Percentiles rank a stretch among this genome's conserved stretches.
These are phyloP conservation scores for Phytophthora macrochlamydospora DNA, from an alignment of 352 stramenopile genomes.

Conservation along the genomic window DNA sequence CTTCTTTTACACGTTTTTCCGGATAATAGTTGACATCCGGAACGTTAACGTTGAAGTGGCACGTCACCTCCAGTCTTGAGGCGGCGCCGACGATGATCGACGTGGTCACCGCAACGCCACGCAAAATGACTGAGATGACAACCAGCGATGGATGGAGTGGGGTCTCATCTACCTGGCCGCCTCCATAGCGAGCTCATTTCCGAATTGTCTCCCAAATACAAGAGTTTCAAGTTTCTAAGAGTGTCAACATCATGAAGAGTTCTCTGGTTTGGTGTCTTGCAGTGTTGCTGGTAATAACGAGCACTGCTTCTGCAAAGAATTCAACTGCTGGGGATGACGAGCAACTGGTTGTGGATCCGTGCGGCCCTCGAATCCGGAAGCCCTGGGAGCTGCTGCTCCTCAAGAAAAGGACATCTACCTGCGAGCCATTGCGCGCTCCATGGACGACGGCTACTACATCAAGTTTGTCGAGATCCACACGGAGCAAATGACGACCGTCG, in stretches of 20 bases:
- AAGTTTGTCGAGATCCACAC: conserved; percentile 90
- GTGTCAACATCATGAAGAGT: conserved; percentile 19
- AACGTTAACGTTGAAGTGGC: conserved; percentile 7
- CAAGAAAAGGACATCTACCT: conserved; percentile 80
- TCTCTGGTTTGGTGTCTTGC: conserved; percentile 6
- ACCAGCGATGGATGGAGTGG: conserved; percentile 15
- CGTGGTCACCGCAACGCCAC: conserved; percentile 10
- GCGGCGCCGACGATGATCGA: conserved; percentile 2
- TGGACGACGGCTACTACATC: conserved; percentile 87
- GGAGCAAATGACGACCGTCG: conserved; percentile 78
- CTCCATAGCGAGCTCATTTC: conserved; percentile 17
- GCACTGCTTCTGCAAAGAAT: too few relatives aligned
- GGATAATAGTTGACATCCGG: neutral
- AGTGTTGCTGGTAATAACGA: neutral
- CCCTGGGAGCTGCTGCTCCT: conserved; percentile 70
- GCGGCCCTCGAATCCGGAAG: conserved; percentile 76
- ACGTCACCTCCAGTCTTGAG: conserved; percentile 16
- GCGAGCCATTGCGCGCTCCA: conserved; percentile 66
- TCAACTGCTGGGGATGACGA: conserved; percentile 23
- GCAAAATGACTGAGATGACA: neutral
- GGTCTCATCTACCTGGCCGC: conserved; percentile 12
- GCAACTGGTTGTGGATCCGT: conserved; percentile 34
- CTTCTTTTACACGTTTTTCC: neutral
- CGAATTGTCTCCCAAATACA: conserved; percentile 18
- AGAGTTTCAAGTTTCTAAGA: too few relatives aligned